Percentiles rank a stretch among this genome's conserved stretches.
Evolutionary conservation across 1,284 basidiomycete species (phyloP).

Genomic region (Apiotrichum gamsii): DNA sequence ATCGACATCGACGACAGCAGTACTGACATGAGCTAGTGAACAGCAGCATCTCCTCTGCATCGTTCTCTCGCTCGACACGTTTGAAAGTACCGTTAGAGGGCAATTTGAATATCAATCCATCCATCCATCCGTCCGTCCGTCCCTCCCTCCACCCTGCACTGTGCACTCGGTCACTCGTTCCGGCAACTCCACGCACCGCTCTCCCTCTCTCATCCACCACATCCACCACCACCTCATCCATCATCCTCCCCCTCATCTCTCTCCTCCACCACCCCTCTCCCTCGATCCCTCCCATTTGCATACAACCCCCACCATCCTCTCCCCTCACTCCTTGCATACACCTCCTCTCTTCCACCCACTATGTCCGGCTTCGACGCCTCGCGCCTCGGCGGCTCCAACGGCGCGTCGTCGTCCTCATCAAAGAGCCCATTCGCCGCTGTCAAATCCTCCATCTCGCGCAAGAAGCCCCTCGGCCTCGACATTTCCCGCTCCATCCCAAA

Average conservation of each 20-base stretch:
- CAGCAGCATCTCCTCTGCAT: no score
- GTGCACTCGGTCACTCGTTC: no score
- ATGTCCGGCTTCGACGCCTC: slow-evolving; percentile 4
- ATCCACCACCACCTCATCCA: neutral
- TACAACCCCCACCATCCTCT: neutral
- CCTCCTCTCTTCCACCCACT: neutral
- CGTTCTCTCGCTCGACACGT: no score
- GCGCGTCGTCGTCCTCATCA: neutral
- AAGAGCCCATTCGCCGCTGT: slow-evolving; percentile 10
- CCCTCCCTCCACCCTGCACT: no score
- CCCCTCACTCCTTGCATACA: neutral
- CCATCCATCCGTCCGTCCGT: slow-evolving; percentile 5
- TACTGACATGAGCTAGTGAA: no score
- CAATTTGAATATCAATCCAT: no score
- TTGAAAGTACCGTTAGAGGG: no score
- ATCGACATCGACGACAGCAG: no score
- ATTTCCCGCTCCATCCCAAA: slow-evolving; percentile 41
- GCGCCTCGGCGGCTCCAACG: neutral
- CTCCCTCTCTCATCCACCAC: neutral
- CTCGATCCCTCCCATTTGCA: neutral
- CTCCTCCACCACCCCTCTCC: neutral
- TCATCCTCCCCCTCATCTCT: no score
- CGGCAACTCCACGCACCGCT: neutral
- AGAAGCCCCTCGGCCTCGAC: slow-evolving; percentile 43
- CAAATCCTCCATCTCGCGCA: slow-evolving; percentile 39